Conservation (phyloP, 495 filamentous ascomycete species). For the Peziza echinospora region DNA sequence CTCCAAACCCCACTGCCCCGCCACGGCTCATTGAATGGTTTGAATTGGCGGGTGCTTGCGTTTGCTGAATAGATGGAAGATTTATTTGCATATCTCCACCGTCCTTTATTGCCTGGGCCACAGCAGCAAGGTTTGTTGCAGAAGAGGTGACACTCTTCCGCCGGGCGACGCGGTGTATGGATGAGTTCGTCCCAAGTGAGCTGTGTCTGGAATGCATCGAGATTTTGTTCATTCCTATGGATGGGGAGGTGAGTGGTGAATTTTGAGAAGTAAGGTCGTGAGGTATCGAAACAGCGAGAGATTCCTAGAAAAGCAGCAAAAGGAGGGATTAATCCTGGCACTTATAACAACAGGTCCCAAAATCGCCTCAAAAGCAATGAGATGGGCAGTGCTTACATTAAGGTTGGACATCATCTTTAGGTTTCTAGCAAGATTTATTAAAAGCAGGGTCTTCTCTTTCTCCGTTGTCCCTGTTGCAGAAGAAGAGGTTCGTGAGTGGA, state of each 20-base stretch:
- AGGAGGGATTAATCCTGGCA: no score
- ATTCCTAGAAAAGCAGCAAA: no score
- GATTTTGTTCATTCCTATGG: not conserved
- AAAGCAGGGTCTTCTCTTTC: no score
- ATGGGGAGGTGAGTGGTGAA: conserved; percentile 31
- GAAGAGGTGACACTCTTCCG: conserved; percentile 80
- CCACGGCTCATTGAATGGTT: not conserved
- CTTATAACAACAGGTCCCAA: no score
- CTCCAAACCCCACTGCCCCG: not conserved
- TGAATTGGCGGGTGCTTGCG: not conserved
- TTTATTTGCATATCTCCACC: conserved; percentile 23
- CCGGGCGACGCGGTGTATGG: conserved; percentile 67
- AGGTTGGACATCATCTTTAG: no score
- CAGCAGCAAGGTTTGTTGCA: conserved; percentile 50
- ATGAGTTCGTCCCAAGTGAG: conserved; percentile 56
- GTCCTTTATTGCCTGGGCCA: conserved; percentile 53
- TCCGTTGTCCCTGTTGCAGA: no score
- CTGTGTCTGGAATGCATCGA: not conserved
- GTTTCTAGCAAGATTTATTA: no score
- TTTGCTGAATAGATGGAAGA: no score
- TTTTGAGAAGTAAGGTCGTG: no score
- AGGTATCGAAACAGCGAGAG: not conserved
- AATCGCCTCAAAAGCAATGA: no score
- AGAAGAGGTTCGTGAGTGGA: no score
- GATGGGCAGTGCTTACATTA: no score